Percentiles rank a stretch among this genome's conserved stretches.
phyloP scores from a whole-genome alignment of 176 grass and related monocot species.

The Poa annua region DNA sequence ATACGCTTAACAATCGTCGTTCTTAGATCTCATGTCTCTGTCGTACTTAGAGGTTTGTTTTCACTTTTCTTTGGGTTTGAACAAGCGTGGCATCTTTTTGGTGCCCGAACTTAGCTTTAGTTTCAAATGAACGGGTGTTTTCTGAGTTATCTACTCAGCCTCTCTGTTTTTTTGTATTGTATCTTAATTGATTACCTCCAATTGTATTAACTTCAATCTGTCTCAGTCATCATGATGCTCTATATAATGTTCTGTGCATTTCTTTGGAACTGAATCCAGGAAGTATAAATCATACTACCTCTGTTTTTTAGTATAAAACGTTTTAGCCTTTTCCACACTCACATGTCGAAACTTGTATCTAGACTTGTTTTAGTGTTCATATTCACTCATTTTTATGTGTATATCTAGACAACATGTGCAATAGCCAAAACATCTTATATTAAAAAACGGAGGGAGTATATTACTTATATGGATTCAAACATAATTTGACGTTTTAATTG shows the following conservation, averaged over 20 bases:
- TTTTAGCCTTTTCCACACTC: no score
- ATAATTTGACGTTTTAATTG: conserved; percentile 33
- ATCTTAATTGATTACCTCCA: neutral
- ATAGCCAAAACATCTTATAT: no score
- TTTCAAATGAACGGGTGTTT: neutral
- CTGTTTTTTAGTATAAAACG: no score
- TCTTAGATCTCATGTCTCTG: neutral
- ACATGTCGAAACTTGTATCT: no score
- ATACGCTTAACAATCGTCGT: neutral
- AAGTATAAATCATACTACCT: conserved; percentile 25
- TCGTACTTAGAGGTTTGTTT: neutral
- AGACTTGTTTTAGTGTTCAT: no score
- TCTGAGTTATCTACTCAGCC: neutral
- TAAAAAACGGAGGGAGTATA: no score
- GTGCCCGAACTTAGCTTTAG: neutral
- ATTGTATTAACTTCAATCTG: neutral
- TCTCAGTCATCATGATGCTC: neutral
- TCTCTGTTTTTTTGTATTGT: neutral
- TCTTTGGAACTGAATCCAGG: neutral
- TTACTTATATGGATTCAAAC: conserved; percentile 19
- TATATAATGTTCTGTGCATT: conserved; percentile 7
- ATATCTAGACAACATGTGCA: no score
- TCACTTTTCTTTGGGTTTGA: neutral
- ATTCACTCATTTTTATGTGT: no score
- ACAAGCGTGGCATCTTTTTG: neutral